Base-by-base conservation (phyloP, 2,329 filamentous ascomycete genomes). In the Aspergillus pseudoterreus region DNA sequence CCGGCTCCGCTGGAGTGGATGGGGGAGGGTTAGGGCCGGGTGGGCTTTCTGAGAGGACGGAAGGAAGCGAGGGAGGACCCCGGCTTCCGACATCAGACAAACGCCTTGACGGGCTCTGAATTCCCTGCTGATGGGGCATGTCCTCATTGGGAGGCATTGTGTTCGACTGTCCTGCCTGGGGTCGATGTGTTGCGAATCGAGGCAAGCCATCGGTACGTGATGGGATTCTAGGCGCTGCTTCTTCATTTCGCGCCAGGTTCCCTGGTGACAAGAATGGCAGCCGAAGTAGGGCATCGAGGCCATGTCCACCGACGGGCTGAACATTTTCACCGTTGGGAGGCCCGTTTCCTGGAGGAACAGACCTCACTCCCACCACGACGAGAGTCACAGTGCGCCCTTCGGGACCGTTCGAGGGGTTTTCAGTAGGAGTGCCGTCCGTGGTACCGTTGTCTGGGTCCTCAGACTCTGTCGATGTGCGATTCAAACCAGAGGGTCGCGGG, bases 331-430 rank as follows among this genome's bases (percentile, higher is more conserved):
- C 60, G 17, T 72, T 71, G 21, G 72, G 67, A 12, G 39, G 19
- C 10, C 73, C 71, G 56, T 74, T 75, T 22, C 73, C 74, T 17
- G 82, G 78, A 30, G 80, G 82, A 52, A 87, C 83, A 22, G 84
- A 85, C 48, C 84, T 75, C 50, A 87, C 86, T 49, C 85, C 85
- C 38, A 87, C 84, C 47, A 87, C 84, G 41, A 87, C 86, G 55
- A 87, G 79, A 8, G 85, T 85, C 36, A 87, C 82, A 69, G 84
- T 85, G 19, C 84, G 76, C 43, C 80, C 80, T 50, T 79, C 78
- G 21, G 63, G 54, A 48, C 72, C 72, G 35, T 74, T 73, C 42
- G 70, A 52, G 56, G 65, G 62, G 19, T 69, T 71, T 43, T 76
- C 74, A 43, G 71, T 49, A 50, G 72, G 69, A 63, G 73, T 71